Base-by-base conservation (phyloP, 2,329 filamentous ascomycete genomes). In the Juglanconis sp. region DNA sequence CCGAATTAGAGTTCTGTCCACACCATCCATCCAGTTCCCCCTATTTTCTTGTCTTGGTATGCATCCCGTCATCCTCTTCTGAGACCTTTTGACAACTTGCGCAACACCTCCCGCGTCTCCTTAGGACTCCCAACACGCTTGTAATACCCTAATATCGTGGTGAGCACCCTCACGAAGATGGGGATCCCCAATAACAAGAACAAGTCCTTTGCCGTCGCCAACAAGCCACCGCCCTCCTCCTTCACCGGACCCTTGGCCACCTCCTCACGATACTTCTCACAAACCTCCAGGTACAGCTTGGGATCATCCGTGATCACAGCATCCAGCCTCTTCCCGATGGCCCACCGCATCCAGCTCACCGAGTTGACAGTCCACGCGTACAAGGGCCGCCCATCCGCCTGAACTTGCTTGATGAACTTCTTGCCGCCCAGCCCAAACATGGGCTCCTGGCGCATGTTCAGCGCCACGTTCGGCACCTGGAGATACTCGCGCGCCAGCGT, bases 341-440 rank as follows among this genome's bases (percentile, higher is more conserved):
- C 83, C 91, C 92, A 96, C 67, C 86, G 82, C 93, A 98, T 97
- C 74, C 86, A 84, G 53, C 81, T 79, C 64, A 85, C 82, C 13
- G 89, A 83, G 71, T 98, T 96, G 54, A 96, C 90, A 0, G 93
- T 97, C 94, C 94, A 98, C 0, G 86, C 83, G 67, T 89, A 87
- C 4, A 97, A 77, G 4, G 83, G 81, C 30, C 89, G 81, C 15
- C 79, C 76, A 1, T 78, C 76, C 52, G 76, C 71, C 62, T 81
- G 81, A 32, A 85, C 83, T 57, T 87, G 82, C 11, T 79, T 77
- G 15, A 92, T 74, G 75, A 97, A 95, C 10, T 77, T 75, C 9
- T 73, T 70, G 7, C 92, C 92, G 40, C 85, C 77, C 0, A 87
- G 87, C 1, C 88, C 86, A 60, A 91, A 82, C 54, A 96, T 81